Evolutionary conservation across 441 rosid genomes (phyloP).

Genomic region (Adansonia gregorii): DNA sequence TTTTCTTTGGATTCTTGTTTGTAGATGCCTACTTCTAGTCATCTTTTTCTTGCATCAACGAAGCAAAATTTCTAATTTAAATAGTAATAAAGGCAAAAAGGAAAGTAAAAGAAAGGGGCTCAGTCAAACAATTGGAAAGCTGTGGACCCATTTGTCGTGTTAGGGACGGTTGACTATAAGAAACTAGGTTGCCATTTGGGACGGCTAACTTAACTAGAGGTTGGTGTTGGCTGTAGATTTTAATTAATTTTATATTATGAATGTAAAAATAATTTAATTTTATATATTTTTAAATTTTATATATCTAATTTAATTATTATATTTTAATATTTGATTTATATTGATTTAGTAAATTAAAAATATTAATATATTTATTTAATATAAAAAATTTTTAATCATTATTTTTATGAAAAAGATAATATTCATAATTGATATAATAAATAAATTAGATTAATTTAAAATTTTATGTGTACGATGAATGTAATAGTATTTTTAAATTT

Average conservation of each 20-base stretch:
- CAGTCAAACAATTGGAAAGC: constrained; percentile 44
- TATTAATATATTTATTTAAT: too few species aligned
- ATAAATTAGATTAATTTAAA: too few species aligned
- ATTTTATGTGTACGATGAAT: too few species aligned
- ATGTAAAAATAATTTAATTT: too few species aligned
- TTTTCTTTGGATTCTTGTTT: constrained; percentile 22
- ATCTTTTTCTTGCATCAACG: constrained; percentile 13
- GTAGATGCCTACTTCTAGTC: constrained; percentile 31
- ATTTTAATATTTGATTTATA: too few species aligned
- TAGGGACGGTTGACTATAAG: constrained; percentile 47
- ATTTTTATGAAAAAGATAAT: too few species aligned
- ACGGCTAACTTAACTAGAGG: constrained; percentile 29
- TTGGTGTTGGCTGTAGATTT: constrained; percentile 17
- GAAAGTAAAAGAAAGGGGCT: constrained; percentile 25
- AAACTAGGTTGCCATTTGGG: constrained; percentile 32
- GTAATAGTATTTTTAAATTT: too few species aligned
- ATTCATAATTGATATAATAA: too few species aligned
- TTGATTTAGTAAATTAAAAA: too few species aligned
- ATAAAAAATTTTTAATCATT: too few species aligned
- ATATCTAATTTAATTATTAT: too few species aligned
- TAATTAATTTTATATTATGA: neutral
- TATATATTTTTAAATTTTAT: too few species aligned
- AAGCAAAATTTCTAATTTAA: constrained; percentile 8
- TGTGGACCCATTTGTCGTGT: constrained; percentile 47
- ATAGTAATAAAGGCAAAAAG: constrained; percentile 14